Evolutionary conservation across 768 basidiomycete species (phyloP), one percentile per base, ranked within the genome.

Genomic region (Suillus subalutaceus): DNA sequence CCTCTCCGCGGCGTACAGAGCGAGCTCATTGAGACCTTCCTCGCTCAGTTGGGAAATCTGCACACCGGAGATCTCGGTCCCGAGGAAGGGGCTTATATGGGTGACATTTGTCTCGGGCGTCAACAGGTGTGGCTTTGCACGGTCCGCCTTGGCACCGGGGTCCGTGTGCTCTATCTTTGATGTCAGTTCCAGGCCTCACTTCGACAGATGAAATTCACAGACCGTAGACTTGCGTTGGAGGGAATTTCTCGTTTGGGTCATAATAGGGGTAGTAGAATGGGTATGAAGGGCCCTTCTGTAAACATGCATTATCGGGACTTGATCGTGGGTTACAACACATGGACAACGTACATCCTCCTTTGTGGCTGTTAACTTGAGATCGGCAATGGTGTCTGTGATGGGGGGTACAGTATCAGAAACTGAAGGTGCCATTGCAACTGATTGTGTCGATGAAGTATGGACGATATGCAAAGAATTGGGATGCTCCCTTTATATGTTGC

Each of bases 21-120:
- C 85, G 38, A 86, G 81, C 69, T 86, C 85, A 67, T 87, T 81
- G 7, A 87, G 79, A 1, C 86, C 86, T 62, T 82, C 85, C 52
- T 81, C 78, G 66, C 75, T 76, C 58, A 88, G 80, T 66, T 86
- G 75, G 9, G 85, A 86, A 63, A 88, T 77, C 68, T 87, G 86
- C 7, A 88, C 77, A 2, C 84, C 85, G 18, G 71, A 72, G 66
- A 86, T 68, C 65, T 86, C 84, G 6, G 85, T 84, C 30, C 86
- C 86, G 64, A 86, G 70, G 75, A 83, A 85, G 0, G 84, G 85
- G 72, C 79, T 83, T 61, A 88, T 69, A 64, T 86, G 70, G 52
- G 68, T 73, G 4, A 79, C 71, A 18, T 66, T 80, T 15, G 78
- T 75, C 65, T 82, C 81, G 43, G 79, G 68, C 6, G 70, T 78